These are phyloP conservation scores for Anisogramma anomala DNA, from an alignment of 2,329 filamentous ascomycete species.

Conservation along the genomic window DNA sequence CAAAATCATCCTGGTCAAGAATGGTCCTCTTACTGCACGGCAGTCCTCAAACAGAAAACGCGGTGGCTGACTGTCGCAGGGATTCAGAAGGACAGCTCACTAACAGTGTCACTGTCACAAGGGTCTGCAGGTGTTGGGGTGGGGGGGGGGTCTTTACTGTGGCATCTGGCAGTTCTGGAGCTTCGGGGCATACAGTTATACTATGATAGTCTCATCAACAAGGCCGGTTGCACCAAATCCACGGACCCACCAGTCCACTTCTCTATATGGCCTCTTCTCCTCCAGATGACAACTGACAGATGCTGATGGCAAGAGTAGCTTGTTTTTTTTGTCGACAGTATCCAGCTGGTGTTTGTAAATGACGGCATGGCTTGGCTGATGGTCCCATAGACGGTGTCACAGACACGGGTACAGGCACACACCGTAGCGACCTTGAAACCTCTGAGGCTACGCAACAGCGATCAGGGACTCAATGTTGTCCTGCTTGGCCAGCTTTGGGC, in stretches of 20 bases:
- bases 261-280: neutral
- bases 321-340: neutral
- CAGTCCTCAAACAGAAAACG: neutral
- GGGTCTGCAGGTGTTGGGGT: no score
- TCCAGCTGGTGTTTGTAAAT: constrained; percentile 5
- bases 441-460: constrained; percentile 11
- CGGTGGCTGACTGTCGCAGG: constrained; percentile 1
- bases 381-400: constrained; percentile 6
- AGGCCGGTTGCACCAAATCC: neutral
- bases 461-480: constrained; percentile 6
- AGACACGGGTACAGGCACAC: constrained; percentile 11
- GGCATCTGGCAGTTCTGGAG: no score
- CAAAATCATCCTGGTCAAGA: neutral
- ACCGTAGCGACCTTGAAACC: constrained; percentile 14
- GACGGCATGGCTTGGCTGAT: constrained; percentile 10
- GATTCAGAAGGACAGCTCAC: no score
- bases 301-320: no score
- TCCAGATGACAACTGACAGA: no score
- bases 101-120: no score
- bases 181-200: no score
- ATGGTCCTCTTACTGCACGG: constrained; percentile 1
- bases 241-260: neutral
- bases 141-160: no score
- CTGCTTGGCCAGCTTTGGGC: neutral
- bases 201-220: no score